A percentile compares a stretch with the other conserved stretches of the same genome.
These are phyloP conservation scores for Plantago elongata DNA, from an alignment of 257 asterid genomes.

Conservation along the genomic window DNA sequence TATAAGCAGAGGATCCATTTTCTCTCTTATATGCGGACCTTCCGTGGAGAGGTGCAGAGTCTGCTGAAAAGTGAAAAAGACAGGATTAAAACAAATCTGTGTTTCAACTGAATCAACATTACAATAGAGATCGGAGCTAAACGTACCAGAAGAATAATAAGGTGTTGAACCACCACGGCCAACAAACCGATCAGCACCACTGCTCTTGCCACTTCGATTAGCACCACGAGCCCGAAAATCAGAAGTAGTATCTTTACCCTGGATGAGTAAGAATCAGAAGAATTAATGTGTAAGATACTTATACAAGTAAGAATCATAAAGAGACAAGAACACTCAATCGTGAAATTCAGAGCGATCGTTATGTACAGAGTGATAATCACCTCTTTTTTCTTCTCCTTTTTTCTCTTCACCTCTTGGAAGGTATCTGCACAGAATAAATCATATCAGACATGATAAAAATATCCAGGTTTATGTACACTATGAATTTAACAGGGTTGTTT, in stretches of 20 bases:
- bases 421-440: conserved; percentile 46
- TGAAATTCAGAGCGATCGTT: conserved; percentile 1
- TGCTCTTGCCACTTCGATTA: conserved; percentile 53
- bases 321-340: conserved; percentile 3
- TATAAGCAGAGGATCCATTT: conserved; percentile 44
- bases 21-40: conserved; percentile 64
- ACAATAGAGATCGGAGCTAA: conserved; percentile 8
- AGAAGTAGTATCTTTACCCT: conserved; percentile 75
- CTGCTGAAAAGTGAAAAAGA: conserved; percentile 36
- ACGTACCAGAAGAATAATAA: conserved; percentile 51
- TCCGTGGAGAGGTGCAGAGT: conserved; percentile 42
- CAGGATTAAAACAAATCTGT: too few relatives aligned
- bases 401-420: conserved; percentile 67
- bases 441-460: conserved; percentile 25
- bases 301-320: background rate
- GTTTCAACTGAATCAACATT: background rate
- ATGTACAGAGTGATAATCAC: conserved; percentile 19
- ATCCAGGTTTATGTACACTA: conserved; percentile 5
- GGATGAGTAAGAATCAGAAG: conserved; percentile 23
- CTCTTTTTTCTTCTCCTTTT: conserved; percentile 63
- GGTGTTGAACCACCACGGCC: conserved; percentile 56
- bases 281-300: background rate
- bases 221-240: conserved; percentile 68
- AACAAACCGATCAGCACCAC: conserved; percentile 50
- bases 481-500: conserved; percentile 9